A percentile compares a stretch with the other conserved stretches of the same genome.
Evolutionary conservation across 1,284 basidiomycete species (phyloP).

Genomic region (Apiotrichum gamsii): DNA sequence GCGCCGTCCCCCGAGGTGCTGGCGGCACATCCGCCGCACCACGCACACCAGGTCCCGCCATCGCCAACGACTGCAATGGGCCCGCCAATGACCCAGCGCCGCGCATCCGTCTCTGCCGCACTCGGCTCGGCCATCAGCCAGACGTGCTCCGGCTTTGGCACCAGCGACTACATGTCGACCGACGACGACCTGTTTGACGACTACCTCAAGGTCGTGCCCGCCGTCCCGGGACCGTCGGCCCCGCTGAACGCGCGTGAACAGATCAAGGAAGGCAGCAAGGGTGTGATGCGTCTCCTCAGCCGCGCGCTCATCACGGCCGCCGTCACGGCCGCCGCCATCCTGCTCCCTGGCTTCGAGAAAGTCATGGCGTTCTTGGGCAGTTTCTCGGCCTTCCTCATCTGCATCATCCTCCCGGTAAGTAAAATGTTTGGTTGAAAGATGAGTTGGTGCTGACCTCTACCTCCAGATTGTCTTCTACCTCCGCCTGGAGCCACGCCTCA

Average conservation of each 20-base stretch:
- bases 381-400: conserved; percentile 77
- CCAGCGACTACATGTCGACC: conserved; percentile 10
- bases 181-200: background rate
- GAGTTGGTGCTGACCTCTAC: background rate
- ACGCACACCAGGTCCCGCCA: background rate
- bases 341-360: conserved; percentile 52
- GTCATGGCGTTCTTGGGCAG: conserved; percentile 88
- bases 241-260: background rate
- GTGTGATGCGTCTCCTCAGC: conserved; percentile 25
- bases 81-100: background rate
- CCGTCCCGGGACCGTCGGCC: too few relatives aligned
- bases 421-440: too few relatives aligned
- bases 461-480: conserved; percentile 40
- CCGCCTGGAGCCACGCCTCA: conserved; percentile 27
- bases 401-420: conserved; percentile 70
- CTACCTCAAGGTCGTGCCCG: conserved; percentile 5
- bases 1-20: conserved; percentile 42
- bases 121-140: conserved; percentile 10
- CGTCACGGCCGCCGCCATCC: conserved; percentile 32
- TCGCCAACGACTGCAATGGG: too few relatives aligned
- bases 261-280: conserved; percentile 15
- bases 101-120: background rate
- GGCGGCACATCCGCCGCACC: background rate
- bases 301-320: conserved; percentile 35
- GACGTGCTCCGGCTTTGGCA: conserved; percentile 5